Base-by-base conservation (phyloP, 345 rosid genomes). In the Cardamine occulta region DNA sequence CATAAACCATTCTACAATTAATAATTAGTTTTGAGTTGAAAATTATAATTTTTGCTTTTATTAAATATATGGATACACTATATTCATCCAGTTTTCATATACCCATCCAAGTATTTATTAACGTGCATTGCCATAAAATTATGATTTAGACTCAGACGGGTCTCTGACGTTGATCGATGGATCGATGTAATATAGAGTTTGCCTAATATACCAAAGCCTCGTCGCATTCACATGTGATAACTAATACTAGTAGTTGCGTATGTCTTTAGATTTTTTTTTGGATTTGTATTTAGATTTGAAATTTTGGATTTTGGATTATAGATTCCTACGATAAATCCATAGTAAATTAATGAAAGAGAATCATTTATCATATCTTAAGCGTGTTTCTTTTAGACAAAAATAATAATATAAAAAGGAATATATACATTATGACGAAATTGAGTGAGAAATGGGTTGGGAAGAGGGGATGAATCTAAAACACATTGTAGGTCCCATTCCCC, bases 381-480 rank as follows among this genome's bases (percentile, higher is more conserved):
- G 15, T 68, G 44, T 51, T 67, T 49, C 11, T 61, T 18, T 58
- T 35, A 11, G 24, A 39, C 18, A 26, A 67, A 45, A 45, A 17
- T 13, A 37, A 19, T 19, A 57, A 49, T 17, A 66, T 55, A 55
- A 61, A 42, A 68, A 10, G 52, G 28, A 19, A 68, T 39, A 53
- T 32, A 14, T 44, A 28, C 15, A 29, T 24, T 6, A 14, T 63
- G 80, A 55, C 71, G 68, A 70, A 77, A 44, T 4, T 19, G 68
- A 71, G 56, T 63, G 66, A 70, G 75, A 70, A 45, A 77, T 65
- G 66, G 44, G 13, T 72, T 65, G 56, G 63, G 81, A 77, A 71
- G 81, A 77, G 73, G 81, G 73, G 81, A 77, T 77, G 81, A 28
- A 77, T 72, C 81, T 66, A 56, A 34, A 34, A 39, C 73, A 40